Conservation (phyloP, 2,329 filamentous ascomycete species). For the Escovopsis sp. region DNA sequence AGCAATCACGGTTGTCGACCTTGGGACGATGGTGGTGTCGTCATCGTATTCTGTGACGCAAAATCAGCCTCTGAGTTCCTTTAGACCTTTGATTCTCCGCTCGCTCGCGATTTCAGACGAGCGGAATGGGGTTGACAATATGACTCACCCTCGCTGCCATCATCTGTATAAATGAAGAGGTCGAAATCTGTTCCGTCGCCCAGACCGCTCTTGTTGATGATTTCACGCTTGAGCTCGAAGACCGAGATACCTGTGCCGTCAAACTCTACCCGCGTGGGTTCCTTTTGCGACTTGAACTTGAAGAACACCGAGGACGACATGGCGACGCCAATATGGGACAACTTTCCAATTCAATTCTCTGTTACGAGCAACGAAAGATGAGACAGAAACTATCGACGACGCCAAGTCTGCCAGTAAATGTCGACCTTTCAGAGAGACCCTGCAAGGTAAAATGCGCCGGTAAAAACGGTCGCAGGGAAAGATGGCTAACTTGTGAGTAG, state of each 20-base stretch:
- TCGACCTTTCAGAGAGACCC: slow-evolving; percentile 1
- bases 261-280: slow-evolving; percentile 86
- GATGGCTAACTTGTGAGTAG: slow-evolving; percentile 17
- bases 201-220: slow-evolving; percentile 84
- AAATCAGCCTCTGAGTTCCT: slow-evolving; percentile 13
- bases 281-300: slow-evolving; percentile 99
- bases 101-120: neutral
- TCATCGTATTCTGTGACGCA: slow-evolving; percentile 70
- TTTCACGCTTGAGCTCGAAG: slow-evolving; percentile 97
- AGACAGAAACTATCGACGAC: slow-evolving; percentile 8
- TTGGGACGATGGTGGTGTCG: slow-evolving; percentile 92
- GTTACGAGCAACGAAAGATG: slow-evolving; percentile 10
- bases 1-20: slow-evolving; percentile 86
- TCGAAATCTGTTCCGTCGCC: slow-evolving; percentile 96
- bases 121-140: neutral
- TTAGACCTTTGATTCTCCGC: neutral
- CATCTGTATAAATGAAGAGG: slow-evolving; percentile 83
- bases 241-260: slow-evolving; percentile 96
- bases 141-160: slow-evolving; percentile 73
- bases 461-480: slow-evolving; percentile 12
- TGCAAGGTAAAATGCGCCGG: slow-evolving; percentile 6
- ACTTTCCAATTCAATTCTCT: slow-evolving; percentile 10
- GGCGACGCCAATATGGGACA: slow-evolving; percentile 20
- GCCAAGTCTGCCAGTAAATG: slow-evolving; percentile 4
- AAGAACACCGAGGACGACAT: slow-evolving; percentile 99